Base-by-base conservation (phyloP, 208 protist species). In the Acanthamoeba triangularis region DNA sequence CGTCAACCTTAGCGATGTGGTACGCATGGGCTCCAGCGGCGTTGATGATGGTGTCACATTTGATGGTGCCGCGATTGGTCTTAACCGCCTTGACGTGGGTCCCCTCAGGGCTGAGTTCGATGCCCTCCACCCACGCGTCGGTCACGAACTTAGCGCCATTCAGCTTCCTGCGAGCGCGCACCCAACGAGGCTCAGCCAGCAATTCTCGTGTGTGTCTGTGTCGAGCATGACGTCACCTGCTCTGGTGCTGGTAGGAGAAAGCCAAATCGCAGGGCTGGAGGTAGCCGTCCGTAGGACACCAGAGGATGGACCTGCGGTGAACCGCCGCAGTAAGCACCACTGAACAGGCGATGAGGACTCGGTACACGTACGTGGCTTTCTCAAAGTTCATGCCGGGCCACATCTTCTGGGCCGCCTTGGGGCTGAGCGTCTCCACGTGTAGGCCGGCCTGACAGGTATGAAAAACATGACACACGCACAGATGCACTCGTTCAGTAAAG, bases 311-410 rank as follows among this genome's bases (percentile, higher is more conserved):
- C 54, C 80, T 88, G 11, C 2, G 1, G 54, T 41, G 2, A 41
- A 41, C 37, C 3, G 37, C 37, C 37, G 37, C 37, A 41, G 3
- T 41, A 1, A 41, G 37, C 37, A 41, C 3, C 37, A 72, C 63
- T 72, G 28, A 1, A 3, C n/a, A 72, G 2, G 3, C 63, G n/a
- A 30, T 33, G 63, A 3, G 25, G n/a, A 1, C 63, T 33, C n/a
- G 3, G 63, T 3, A 28, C 25, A 72, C 63, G n/a, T 78, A 78
- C 56, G 90, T 76, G 23, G 90, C 90, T 4, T 78, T 74, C 28
- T 94, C 90, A 94, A 94, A 94, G 61, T 94, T 80, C 90, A 94
- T 94, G 90, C 41, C 61, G 6, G 90, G 90, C 90, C 90, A 94
- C 90, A 30, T 69, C 61, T 74, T 67, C 49, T 52, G 61, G 11